A percentile compares a stretch with the other conserved stretches of the same genome.
phyloP scores from a whole-genome alignment of 1,139 yeast species.

The Martiniozyma asiatica region DNA sequence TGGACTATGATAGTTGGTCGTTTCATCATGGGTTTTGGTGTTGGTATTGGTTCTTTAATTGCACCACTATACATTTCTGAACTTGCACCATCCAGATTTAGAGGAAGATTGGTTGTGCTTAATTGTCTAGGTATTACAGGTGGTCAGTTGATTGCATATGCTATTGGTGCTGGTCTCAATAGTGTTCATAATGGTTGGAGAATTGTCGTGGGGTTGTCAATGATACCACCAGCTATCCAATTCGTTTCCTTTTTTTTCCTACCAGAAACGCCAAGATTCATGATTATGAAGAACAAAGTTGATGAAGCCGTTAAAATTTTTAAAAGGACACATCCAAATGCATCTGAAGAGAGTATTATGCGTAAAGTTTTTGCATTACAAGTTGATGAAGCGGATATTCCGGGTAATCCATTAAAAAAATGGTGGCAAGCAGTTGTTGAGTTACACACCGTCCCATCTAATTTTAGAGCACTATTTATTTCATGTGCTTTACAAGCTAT shows the following conservation, averaged over 20 bases:
- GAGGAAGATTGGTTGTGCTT: slow-evolving; percentile 71
- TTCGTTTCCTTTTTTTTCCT: slow-evolving; percentile 66
- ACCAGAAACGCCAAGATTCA: slow-evolving; percentile 92
- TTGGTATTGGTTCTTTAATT: slow-evolving; percentile 83
- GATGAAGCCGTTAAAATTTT: slow-evolving; percentile 61
- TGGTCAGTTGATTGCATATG: slow-evolving; percentile 86
- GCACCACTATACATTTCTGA: slow-evolving; percentile 88
- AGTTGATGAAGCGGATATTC: slow-evolving; percentile 46
- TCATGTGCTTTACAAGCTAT: slow-evolving; percentile 92
- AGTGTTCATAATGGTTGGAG: slow-evolving; percentile 82
- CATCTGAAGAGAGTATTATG: slow-evolving; percentile 45
- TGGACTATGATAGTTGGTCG: slow-evolving; percentile 93
- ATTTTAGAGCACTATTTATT: slow-evolving; percentile 74
- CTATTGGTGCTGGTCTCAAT: slow-evolving; percentile 81
- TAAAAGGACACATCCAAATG: slow-evolving; percentile 41
- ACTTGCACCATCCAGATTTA: slow-evolving; percentile 79
- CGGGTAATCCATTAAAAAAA: slow-evolving; percentile 45
- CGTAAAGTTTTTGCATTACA: slow-evolving; percentile 50
- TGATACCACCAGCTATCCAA: slow-evolving; percentile 78
- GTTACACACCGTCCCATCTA: slow-evolving; percentile 66
- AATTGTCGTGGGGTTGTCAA: slow-evolving; percentile 75
- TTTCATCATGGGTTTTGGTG: slow-evolving; percentile 89
- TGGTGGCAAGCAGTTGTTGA: slow-evolving; percentile 54
- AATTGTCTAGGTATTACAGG: slow-evolving; percentile 73
- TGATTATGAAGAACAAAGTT: slow-evolving; percentile 55